Conservation (phyloP, 2,329 filamentous ascomycete species). For the Hansfordia pulvinata region DNA sequence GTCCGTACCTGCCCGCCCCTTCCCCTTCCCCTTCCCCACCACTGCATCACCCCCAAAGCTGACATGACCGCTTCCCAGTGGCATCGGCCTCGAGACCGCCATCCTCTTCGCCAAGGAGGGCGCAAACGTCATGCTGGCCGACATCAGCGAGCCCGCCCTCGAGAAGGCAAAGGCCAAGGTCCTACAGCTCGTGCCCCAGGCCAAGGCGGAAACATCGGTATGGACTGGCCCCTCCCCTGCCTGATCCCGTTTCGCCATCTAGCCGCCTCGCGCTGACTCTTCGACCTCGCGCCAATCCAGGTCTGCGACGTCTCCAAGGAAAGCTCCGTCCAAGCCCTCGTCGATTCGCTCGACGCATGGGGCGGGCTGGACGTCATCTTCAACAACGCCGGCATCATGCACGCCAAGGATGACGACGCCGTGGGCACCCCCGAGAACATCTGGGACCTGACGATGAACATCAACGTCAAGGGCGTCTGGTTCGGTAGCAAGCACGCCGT, state of each 20-base stretch:
- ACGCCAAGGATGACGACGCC: constrained; percentile 67
- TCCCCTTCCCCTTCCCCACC: constrained; percentile 1
- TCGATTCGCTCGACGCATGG: constrained; percentile 67
- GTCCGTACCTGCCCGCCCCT: constrained; percentile 36
- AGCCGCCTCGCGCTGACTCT: constrained; percentile 9
- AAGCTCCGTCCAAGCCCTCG: constrained; percentile 57
- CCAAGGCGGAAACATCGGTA: constrained; percentile 33
- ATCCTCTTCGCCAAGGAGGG: constrained; percentile 87
- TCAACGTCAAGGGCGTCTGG: constrained; percentile 99
- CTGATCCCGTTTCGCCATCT: background rate
- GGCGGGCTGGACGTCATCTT: constrained; percentile 86
- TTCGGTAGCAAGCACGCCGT: constrained; percentile 89
- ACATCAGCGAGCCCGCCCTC: constrained; percentile 68
- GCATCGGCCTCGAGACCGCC: constrained; percentile 83
- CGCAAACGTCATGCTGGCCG: constrained; percentile 71
- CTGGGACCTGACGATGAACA: constrained; percentile 86
- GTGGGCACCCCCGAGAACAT: constrained; percentile 77
- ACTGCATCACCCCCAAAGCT: constrained; percentile 1
- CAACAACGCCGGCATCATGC: constrained; percentile 98
- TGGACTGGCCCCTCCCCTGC: constrained; percentile 44
- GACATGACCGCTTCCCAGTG: constrained; percentile 32
- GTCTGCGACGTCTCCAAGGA: constrained; percentile 79
- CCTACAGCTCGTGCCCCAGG: constrained; percentile 57
- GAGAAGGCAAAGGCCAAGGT: constrained; percentile 66
- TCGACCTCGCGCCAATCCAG: constrained; percentile 13